Base-by-base conservation (phyloP, 306 rosid genomes). In the Carpinus fangiana region DNA sequence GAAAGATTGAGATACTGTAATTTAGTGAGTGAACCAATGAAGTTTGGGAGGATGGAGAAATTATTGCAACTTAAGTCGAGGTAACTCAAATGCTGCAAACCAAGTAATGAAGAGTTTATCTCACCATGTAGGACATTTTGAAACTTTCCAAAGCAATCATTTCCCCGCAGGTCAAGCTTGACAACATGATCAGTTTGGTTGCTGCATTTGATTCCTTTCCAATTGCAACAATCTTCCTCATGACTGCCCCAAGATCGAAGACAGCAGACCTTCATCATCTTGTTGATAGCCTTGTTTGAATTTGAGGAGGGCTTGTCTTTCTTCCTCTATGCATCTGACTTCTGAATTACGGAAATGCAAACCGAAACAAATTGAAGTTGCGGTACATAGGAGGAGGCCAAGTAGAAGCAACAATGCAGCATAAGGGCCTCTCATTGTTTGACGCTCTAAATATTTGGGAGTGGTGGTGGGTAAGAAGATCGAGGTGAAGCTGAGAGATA, bases 161-260 rank as follows among this genome's bases (percentile, higher is more conserved):
- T n/a, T n/a, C 13, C 14, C 4, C 31, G 28, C 0, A 59, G 88
- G 81, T 84, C n/a, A 47, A 78, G 81, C 2, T 0, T 20, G 47
- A 75, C 12, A 20, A 84, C 88, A n/a, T 78, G 80, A 12, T 69
- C 83, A 0, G 76, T 61, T 47, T 11, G 57, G 8, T 62, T 62
- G 72, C 34, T 34, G 60, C 88, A 81, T 1, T 26, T 47, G 52
- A 81, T 57, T 62, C 87, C 84, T 10, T 38, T 26, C 87, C 84
- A 77, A 4, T 52, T 55, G 69, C 84, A 84, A 13, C 87, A 84
- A 31, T 77, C 17, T 2, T 61, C 59, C 7, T 75, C 34, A 31
- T 31, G 43, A 12, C 67, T 61, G 14, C 34, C 14, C 78, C 78
- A 75, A 20, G 78, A n/a, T n/a, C n/a, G n/a, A 45, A 26, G 71